Evolutionary conservation across 164 flowering plant species (phyloP), one percentile per base, ranked within the genome.

Genomic region (Sedum album): DNA sequence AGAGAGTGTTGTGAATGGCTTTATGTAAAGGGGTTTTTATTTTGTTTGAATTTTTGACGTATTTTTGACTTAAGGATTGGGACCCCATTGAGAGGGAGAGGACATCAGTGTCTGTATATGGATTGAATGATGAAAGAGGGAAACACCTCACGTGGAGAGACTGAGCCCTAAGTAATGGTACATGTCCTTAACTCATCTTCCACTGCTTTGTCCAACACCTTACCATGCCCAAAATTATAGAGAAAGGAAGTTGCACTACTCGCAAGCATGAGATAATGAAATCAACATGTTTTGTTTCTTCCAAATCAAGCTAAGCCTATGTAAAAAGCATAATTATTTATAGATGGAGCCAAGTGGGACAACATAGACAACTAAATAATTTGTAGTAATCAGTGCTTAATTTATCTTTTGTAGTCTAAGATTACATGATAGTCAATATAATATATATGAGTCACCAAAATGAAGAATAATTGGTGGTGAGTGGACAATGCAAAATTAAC

Each of bases 51-150:
- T 13, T 57, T 26, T 44, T 18, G 33, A 53, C 1, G 18, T 57
- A 75, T 74, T 76, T 77, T 77, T 78, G 82, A 80, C 84, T 75
- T 77, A 80, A 25, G 73, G 75, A 71, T 68, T 68, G 79, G 83
- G 80, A 31, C 84, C 81, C 76, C 46, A 46, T 33, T 20, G 60
- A 57, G 62, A 28, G 62, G 18, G 62, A 57, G 62, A 57, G 33
- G 62, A 57, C 85, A 80, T 76, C 84, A 79, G 72, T 80, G 85
- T 84, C 87, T 80, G 80, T 80, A 80, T 79, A 83, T n/a, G n/a
- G 82, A 82, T 76, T 80, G 84, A 84, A 84, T 82, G 82, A 84
- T 84, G 77, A 77, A 84, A 67, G 81, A 84, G 80, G 80, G 83
- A 85, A 57, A 57, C 62, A 84, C 84, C n/a, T 84, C 85, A 84